phyloP scores from a whole-genome alignment of 2,329 filamentous ascomycete species.

The Stromatinia cepivora region DNA sequence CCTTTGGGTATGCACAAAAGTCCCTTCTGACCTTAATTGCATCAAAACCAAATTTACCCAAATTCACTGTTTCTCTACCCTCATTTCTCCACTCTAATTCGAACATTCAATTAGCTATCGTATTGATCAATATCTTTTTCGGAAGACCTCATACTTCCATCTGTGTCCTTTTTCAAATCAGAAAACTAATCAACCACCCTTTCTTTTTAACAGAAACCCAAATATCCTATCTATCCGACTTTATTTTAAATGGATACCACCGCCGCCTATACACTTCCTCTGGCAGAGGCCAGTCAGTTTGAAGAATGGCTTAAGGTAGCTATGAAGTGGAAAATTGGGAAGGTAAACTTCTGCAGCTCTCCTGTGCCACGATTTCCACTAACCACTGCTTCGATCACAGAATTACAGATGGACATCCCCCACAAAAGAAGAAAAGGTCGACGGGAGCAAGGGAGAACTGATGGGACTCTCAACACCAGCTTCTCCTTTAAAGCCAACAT shows the following conservation, averaged over 20 bases:
- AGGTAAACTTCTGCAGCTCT: background rate
- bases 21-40: background rate
- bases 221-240: background rate
- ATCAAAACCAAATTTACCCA: background rate
- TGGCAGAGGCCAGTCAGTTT: slow-evolving; percentile 19
- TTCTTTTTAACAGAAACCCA: background rate
- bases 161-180: no score
- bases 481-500: slow-evolving; percentile 2
- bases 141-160: background rate
- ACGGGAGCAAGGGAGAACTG: background rate
- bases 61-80: slow-evolving; percentile 3
- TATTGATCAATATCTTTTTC: background rate
- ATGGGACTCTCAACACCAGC: background rate
- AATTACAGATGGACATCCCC: background rate
- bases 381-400: background rate
- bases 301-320: slow-evolving; percentile 25
- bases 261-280: background rate
- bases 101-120: background rate
- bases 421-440: background rate
- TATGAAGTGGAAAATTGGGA: slow-evolving; percentile 23
- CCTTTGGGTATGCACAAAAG: background rate
- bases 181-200: background rate
- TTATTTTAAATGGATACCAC: background rate
- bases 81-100: no score
- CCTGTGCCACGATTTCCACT: background rate